Base-by-base conservation (phyloP, 2,329 filamentous ascomycete species). In the Apiospora hydei region DNA sequence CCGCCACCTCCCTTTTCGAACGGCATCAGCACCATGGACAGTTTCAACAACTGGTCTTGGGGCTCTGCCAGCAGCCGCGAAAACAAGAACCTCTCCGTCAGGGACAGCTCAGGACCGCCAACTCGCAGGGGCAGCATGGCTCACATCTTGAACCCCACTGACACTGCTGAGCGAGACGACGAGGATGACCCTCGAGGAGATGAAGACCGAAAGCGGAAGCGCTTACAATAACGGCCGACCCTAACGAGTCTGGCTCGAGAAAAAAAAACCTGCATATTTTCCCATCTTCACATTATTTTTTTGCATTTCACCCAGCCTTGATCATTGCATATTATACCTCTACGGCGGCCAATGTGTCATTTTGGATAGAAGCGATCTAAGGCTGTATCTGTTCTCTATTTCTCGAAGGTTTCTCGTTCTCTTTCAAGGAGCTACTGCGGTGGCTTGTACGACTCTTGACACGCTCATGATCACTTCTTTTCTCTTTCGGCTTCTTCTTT, bases 181-280 rank as follows among this genome's bases (percentile, higher is more conserved):
- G 88, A 90, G 71, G 88, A 89, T 71, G 87, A 88, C 61, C 83
- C 82, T 0, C 82, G 88, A 44, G 88, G 86, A 30, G 88, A 90
- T 30, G 88, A 89, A 14, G 88, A 90, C 75, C 84, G 88, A 64
- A 92, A 92, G 80, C 85, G 90, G 72, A 91, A 91, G 80, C 85
- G 90, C 71, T 81, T 91, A 76, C 84, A 87, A 76, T 89, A 69
- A 75, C 2, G 24, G 6, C 44, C 34, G 30, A 47, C 24, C 21
- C 11, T 21, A 24, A 26, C 8, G 38, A 26, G 51, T 30, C 44
- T 30, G 44, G 46, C 21, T 47, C 41, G 67, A 30, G 34, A 38
- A 38, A 38, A 34, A 34, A 51, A 38, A 21, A 13, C 4, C 46
- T 49, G 30, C 34, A 30, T 68, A 38, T 57, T 41, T 41, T 38